Evolutionary conservation across 768 basidiomycete genomes (phyloP).

Genomic region (Clitopilus passeckerianus): DNA sequence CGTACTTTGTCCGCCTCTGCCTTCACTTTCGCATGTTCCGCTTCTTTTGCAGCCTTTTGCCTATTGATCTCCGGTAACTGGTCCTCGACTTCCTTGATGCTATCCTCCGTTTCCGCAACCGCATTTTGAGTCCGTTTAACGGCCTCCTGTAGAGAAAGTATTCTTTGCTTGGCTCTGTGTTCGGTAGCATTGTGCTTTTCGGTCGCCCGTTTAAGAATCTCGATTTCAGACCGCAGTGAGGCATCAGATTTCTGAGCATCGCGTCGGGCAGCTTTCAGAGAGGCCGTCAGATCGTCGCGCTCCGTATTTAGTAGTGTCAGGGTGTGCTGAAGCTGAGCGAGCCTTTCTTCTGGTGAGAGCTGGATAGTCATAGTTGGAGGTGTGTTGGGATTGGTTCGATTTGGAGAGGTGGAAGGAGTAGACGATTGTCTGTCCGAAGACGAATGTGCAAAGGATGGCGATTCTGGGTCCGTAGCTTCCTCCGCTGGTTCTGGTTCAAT

Average conservation of each 20-base stretch:
- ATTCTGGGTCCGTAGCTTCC: constrained; percentile 28
- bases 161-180: constrained; percentile 78
- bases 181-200: constrained; percentile 77
- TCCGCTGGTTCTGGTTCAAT: constrained; percentile 24
- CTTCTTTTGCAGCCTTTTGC: constrained; percentile 35
- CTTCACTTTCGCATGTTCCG: constrained; percentile 36
- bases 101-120: constrained; percentile 41
- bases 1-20: constrained; percentile 41
- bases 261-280: constrained; percentile 73
- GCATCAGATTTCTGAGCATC: constrained; percentile 85
- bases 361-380: constrained; percentile 26
- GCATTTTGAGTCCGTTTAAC: constrained; percentile 70
- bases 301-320: constrained; percentile 63
- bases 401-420: constrained; percentile 36
- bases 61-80: constrained; percentile 35
- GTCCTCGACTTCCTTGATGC: constrained; percentile 40
- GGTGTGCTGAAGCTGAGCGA: constrained; percentile 59
- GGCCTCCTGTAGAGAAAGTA: constrained; percentile 84
- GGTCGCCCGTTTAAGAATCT: constrained; percentile 73
- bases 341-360: constrained; percentile 62
- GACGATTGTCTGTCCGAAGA: constrained; percentile 28
- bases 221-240: constrained; percentile 77
- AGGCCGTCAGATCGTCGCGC: constrained; percentile 58
- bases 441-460: constrained; percentile 22
- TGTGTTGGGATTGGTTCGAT: constrained; percentile 25